Evolutionary conservation across 495 filamentous ascomycete species (phyloP), one percentile per base, ranked within the genome.

Genomic region (Patellaria atrata): DNA sequence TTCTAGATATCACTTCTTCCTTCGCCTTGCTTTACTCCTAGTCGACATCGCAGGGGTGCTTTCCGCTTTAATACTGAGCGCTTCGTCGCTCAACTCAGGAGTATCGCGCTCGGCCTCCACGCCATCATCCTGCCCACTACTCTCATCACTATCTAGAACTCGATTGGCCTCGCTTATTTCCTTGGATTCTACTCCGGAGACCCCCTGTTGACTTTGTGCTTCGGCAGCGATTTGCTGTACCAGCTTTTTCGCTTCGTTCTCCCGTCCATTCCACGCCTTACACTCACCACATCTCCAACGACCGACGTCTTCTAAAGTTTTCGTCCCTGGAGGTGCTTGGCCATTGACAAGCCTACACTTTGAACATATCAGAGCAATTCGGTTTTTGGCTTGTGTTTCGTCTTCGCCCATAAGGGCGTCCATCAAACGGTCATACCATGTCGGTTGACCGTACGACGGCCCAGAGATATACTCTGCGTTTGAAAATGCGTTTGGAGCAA

Each of bases 361-460:
- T 14, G 52, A 42, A 59, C 89, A 99, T 32, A 99, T 89, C 47
- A 99, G 56, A 17, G 77, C 89, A 33, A 92, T 71, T 4, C 89
- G 72, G 58, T 94, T 94, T 57, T 82, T 87, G 0, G 91, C 72
- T 17, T 79, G 75, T 24, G 80, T 87, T 58, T 99, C 89, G 45
- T 99, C 89, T 55, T 99, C 89, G 15, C 89, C 89, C 0, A 99
- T 64, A 20, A 99, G 68, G 4, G 92, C 74, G 50, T 97, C 89
- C 24, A 96, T 57, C 21, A 97, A 70, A 27, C 89, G 74, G 50
- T 97, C 89, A 54, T 94, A 96, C 91, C 91, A 96, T 40, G 76
- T 71, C 22, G 74, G 60, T 26, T 68, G 68, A 44, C 54, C 65
- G 41, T 34, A 58, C 47, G 50, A 69, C 53, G 42, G 54, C 22